Base-by-base conservation (phyloP, 305 asterid species). In the Solanum hybrid region DNA sequence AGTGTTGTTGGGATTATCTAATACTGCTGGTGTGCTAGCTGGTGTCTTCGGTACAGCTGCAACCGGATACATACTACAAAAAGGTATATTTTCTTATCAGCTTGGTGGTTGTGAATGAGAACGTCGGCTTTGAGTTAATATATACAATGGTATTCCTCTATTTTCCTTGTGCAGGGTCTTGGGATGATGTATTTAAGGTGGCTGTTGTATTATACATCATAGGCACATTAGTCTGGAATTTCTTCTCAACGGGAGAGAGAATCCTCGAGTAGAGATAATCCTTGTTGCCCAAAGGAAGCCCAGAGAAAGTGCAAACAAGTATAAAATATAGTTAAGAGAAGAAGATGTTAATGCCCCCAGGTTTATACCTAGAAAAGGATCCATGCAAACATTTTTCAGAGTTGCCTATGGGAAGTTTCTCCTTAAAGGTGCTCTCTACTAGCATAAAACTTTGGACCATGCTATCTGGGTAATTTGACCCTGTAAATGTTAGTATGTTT, bases 21-120 rank as follows among this genome's bases (percentile, higher is more conserved):
- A 96, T 90, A 96, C 99, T 7, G 99, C 99, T 29, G 99, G 99
- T 88, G 98, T 97, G 77, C 95, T 97, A 79, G 99, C 99, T 90
- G 99, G 99, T 75, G 99, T 97, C 86, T 95, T 97, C 37, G 99
- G 99, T 89, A 97, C 99, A 37, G 99, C 98, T 90, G 98, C 99
- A 88, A 97, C 99, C 57, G 99, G 99, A 93, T 96, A 96, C 94
- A 96, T 97, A 87, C 99, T 97, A 92, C 99, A 97, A 89, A 95
- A 94, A 89, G 99, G 99, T 97, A 76, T 75, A 73, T 39, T 39
- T 72, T 87, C 88, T 20, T 31, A 22, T 79, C 26, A 37, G 89
- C 70, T 29, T 79, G 51, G 38, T 9, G 10, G 29, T 89, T 36
- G 20, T 88, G 17, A 17, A 13, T 65, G 1, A 24, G 24, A 36